Evolutionary conservation across 106 monocot species (phyloP).

Genomic region (Dendrobium chrysotoxum): DNA sequence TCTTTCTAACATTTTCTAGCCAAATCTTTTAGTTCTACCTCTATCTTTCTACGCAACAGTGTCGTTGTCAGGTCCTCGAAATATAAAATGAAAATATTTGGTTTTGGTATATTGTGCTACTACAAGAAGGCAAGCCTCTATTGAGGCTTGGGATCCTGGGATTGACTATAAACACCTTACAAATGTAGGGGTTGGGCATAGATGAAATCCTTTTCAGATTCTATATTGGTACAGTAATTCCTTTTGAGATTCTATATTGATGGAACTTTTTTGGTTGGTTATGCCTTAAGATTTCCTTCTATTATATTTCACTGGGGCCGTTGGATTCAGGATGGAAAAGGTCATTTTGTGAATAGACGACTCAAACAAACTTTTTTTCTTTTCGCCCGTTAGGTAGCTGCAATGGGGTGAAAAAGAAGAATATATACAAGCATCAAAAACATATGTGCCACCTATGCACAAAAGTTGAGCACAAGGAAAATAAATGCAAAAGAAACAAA

Average conservation of each 20-base stretch:
- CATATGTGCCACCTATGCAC: too few species aligned
- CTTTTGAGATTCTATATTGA: not conserved
- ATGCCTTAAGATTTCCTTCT: not conserved
- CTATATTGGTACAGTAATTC: not conserved
- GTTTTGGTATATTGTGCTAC: too few species aligned
- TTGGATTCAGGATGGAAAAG: not conserved
- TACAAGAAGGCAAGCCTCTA: not conserved
- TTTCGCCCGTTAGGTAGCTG: too few species aligned
- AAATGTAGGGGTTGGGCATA: not conserved
- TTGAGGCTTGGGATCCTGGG: not conserved
- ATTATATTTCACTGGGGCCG: not conserved
- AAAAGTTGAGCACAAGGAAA: not conserved
- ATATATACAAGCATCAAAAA: too few species aligned
- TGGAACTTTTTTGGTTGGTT: not conserved
- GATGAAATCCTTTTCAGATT: not conserved
- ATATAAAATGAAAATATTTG: too few species aligned
- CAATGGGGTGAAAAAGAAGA: too few species aligned
- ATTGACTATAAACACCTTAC: not conserved
- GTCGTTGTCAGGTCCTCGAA: too few species aligned
- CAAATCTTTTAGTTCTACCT: too few species aligned
- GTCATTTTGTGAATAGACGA: not conserved
- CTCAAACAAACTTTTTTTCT: not conserved
- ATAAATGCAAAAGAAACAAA: not conserved
- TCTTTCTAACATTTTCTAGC: too few species aligned
- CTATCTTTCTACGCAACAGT: too few species aligned